phyloP scores from a whole-genome alignment of 2,329 filamentous ascomycete species.

The Fusarium secorum region DNA sequence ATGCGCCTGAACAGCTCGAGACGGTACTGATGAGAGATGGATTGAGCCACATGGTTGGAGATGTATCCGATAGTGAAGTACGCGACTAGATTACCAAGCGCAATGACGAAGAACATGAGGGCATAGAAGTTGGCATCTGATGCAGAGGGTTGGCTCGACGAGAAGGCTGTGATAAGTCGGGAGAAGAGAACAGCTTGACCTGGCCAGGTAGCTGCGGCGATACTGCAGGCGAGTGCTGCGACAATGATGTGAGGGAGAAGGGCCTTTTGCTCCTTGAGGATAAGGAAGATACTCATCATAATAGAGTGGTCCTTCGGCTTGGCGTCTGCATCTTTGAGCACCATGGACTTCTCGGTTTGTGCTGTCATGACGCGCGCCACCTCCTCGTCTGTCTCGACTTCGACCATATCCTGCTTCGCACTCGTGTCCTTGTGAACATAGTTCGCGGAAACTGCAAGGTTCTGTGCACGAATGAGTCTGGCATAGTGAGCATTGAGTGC shows the following conservation, averaged over 20 bases:
- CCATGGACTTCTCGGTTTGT: constrained; percentile 1
- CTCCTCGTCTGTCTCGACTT: background rate
- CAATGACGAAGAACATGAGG: constrained; percentile 44
- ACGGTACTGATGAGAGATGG: constrained; percentile 38
- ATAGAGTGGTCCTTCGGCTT: background rate
- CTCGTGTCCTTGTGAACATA: background rate
- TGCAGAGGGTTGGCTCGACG: background rate
- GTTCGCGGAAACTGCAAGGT: background rate
- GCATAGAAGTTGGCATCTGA: constrained; percentile 48
- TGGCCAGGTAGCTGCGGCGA: constrained; percentile 43
- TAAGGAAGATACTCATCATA: constrained; percentile 13
- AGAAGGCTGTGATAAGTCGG: constrained; percentile 42
- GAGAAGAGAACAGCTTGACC: constrained; percentile 46
- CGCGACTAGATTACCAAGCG: constrained; percentile 29
- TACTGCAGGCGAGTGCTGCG: background rate
- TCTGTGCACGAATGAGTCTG: constrained; percentile 33
- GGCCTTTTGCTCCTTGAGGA: constrained; percentile 19
- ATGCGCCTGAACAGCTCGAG: constrained; percentile 42
- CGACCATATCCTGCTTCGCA: background rate
- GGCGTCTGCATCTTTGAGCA: background rate
- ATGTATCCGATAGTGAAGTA: constrained; percentile 34
- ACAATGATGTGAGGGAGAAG: constrained; percentile 11
- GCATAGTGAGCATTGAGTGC: constrained; percentile 23
- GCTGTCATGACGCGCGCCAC: constrained; percentile 1
- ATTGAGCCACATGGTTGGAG: constrained; percentile 30